A percentile compares a stretch with the other conserved stretches of the same genome.
These are phyloP conservation scores for Trichoderma sp. DNA, from an alignment of 2,329 filamentous ascomycete species.

Conservation along the genomic window DNA sequence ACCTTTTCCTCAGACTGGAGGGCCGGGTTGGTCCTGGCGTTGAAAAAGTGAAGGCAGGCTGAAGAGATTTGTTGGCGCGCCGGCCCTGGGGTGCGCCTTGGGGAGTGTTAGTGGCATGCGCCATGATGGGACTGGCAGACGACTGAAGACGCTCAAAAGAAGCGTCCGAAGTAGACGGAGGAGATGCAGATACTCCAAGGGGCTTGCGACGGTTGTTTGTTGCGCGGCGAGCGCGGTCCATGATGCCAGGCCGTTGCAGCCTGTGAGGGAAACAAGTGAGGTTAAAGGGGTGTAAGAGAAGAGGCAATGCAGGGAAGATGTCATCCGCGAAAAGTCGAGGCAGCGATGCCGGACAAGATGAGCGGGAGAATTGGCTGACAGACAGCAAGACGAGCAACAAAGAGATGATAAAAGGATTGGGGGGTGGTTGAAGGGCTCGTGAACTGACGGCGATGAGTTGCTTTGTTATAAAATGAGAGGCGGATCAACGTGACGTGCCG, in stretches of 20 bases:
- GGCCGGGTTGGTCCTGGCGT: constrained; percentile 35
- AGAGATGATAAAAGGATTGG: not conserved
- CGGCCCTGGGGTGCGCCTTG: constrained; percentile 35
- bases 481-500: constrained; percentile 22
- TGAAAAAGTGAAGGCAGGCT: constrained; percentile 42
- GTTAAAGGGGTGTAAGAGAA: constrained; percentile 27
- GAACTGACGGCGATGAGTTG: constrained; percentile 4
- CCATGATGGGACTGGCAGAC: constrained; percentile 36
- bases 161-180: constrained; percentile 36
- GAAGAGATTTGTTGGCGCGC: constrained; percentile 39
- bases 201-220: constrained; percentile 36
- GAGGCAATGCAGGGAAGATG: constrained; percentile 16
- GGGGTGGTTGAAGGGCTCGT: not conserved
- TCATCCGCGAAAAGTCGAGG: constrained; percentile 5
- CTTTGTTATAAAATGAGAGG: constrained; percentile 19
- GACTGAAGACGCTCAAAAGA: constrained; percentile 36
- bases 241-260: constrained; percentile 36
- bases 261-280: constrained; percentile 20
- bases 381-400: not conserved
- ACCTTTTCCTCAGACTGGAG: constrained; percentile 44
- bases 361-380: not conserved
- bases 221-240: constrained; percentile 43
- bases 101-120: constrained; percentile 33
- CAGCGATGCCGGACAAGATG: not conserved
- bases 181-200: constrained; percentile 37